Base-by-base conservation (phyloP, 768 basidiomycete genomes). In the Polyporus arcularius region DNA sequence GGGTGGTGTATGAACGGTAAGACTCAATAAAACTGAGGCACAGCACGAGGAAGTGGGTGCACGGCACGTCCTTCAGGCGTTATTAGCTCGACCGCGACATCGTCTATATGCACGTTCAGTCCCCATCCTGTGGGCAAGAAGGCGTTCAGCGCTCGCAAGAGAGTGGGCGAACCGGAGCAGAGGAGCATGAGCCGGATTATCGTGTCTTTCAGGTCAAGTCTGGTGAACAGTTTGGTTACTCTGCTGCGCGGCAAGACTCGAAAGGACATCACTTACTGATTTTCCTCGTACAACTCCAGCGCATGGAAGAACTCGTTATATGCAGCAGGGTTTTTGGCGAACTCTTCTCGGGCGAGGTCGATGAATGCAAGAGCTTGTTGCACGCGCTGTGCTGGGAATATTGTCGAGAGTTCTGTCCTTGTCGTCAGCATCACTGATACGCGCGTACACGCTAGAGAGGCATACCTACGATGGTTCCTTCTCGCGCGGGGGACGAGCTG, bases 291-390 rank as follows among this genome's bases (percentile, higher is more conserved):
- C 1, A 54, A 39, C 8, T 60, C 48, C n/a, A 60, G 39, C 16
- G 52, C 52, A 28, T 53, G 52, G 51, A 60, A 60, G 31, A 60
- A 54, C 10, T 54, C 35, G 11, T 60, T 53, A 28, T 60, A 60
- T 3, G 28, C 46, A 4, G 40, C 46, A 2, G 58, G 46, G 1
- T 47, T 21, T 6, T 53, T 53, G 9, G 58, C 52, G 8, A 60
- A 40, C 38, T 32, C 38, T 1, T 14, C 16, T 39, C 53, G 38
- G 6, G 53, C 58, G 4, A 54, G 46, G 16, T 49, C 16, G 11
- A 60, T n/a, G 30, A 48, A 60, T 12, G 48, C 39, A 10, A 60
- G 52, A 18, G 52, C 58, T 31, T 39, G 41, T 2, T 60, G 45
- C 32, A 60, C 53, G 3, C 15, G 14, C 26, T 10, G 16, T 18